Base-by-base conservation (phyloP, 2,329 filamentous ascomycete species). In the Metarhizium album region DNA sequence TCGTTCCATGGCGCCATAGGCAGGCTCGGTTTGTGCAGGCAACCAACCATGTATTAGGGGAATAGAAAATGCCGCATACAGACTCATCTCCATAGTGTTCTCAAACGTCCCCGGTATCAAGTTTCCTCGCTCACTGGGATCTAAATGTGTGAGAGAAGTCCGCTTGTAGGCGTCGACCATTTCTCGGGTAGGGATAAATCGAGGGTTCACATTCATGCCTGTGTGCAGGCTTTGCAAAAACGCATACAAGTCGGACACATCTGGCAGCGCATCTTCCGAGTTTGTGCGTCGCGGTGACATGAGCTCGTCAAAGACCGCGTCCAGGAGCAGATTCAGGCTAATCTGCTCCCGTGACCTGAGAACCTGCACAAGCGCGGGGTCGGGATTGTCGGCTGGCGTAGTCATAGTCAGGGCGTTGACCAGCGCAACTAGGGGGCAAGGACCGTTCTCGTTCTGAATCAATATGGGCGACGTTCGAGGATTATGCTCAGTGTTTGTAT, bases 171-270 rank as follows among this genome's bases (percentile, higher is more conserved):
- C 72, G 50, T 60, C 67, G 29, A 71, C 62, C 20, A 73, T 66
- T 14, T 76, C 71, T 7, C 69, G 63, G 0, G 72, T 75, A 2
- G 87, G 77, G 7, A 94, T 76, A 56, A 95, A 93, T 20, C 86
- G 82, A 2, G 93, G 93, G 57, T 98, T 98, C 52, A 97, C 91
- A 60, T 97, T 98, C 87, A 98, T 95, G 37, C 93, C 93, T 0
- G 90, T 97, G 59, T 96, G 89, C 2, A 98, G 72, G 43, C 88
- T 87, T 51, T 93, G 80, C 2, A 98, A 73, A 62, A 98, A 98
- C 6, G 78, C 76, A 64, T 95, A 95, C 1, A 98, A 74, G 53
- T 95, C 90, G 35, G 84, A 79, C 9, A 97, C 85, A 63, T 97
- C 93, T 0, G 91, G 91, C 23, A 97, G 69, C 16, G 81, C 72